These are phyloP conservation scores for Pelargonium cotyledonis DNA, from an alignment of 441 rosid genomes.

Conservation along the genomic window DNA sequence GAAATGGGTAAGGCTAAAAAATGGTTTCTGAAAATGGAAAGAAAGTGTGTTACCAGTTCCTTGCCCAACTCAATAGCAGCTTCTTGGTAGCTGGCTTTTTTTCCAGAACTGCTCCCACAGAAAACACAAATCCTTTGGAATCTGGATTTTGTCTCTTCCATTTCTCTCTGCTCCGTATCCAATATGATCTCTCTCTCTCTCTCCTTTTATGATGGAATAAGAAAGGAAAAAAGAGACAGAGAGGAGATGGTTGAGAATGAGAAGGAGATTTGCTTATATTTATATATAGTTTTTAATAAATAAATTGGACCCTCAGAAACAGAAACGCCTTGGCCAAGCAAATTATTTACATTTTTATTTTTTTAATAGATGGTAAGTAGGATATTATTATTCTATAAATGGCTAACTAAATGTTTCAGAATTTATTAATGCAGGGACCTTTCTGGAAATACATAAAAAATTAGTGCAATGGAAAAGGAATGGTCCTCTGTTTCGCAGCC, in stretches of 20 bases:
- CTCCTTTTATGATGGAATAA: too few species aligned
- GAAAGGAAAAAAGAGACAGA: constrained; percentile 7
- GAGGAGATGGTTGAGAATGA: constrained; percentile 43
- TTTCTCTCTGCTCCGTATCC: constrained; percentile 16
- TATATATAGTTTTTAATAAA: background rate
- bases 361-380: too few species aligned
- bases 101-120: constrained; percentile 88
- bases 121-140: constrained; percentile 84
- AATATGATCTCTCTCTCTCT: constrained; percentile 1
- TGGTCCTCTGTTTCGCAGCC: too few species aligned
- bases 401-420: too few species aligned
- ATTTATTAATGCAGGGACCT: too few species aligned
- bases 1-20: too few species aligned
- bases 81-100: constrained; percentile 79
- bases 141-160: constrained; percentile 66
- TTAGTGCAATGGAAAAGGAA: too few species aligned
- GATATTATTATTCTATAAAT: too few species aligned
- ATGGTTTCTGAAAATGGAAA: background rate
- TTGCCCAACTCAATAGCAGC: constrained; percentile 81
- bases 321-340: too few species aligned
- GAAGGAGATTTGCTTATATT: constrained; percentile 28
- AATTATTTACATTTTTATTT: too few species aligned
- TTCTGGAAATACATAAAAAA: too few species aligned
- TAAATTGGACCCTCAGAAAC: too few species aligned
- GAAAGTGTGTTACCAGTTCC: constrained; percentile 49